Evolutionary conservation across 768 basidiomycete genomes (phyloP), one percentile per base, ranked within the genome.

Genomic region (Crassisporium funariophilum): DNA sequence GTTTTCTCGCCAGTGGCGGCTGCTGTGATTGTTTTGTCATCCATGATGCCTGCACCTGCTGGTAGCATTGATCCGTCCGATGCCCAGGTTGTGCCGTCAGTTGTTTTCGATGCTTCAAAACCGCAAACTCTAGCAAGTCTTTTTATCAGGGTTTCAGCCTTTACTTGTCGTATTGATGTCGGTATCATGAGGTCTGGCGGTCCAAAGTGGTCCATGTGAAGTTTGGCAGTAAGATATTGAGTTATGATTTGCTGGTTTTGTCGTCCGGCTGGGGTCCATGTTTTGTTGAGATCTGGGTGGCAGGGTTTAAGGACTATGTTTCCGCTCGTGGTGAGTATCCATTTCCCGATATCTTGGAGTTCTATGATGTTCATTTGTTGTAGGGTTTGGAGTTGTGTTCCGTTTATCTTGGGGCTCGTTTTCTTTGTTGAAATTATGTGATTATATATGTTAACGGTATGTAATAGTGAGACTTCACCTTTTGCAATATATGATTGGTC

Each of bases 31-130:
- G 35, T n/a, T 20, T 51, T 51, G 11, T 33, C 29, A 12, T 51
- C 49, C 5, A 41, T 13, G 12, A 51, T 40, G 10, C 36, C 2
- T 40, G 49, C 44, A 4, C 44, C 17, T 15, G 49, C 49, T 22
- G 49, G 49, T 17, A 23, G 37, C 37, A 45, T 45, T 12, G 49
- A 51, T 16, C 49, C 49, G 22, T 51, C 49, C 12, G 49, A 46
- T 22, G 49, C 49, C 49, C 49, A 51, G 39, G 49, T 51, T 20
- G 31, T 10, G 5, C 45, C 45, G 27, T 46, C 44, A 3, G 36
- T 41, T 12, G 25, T 12, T 34, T 31, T 9, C 12, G 45, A 41
- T 31, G 24, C 9, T 19, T 40, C 5, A 17, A 41, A 17, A 1
- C 7, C 6, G 13, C n/a, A 35, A 8, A 36, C n/a, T n/a, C 24